phyloP scores from a whole-genome alignment of 164 flowering plant species.

The Brasenia schreberi region DNA sequence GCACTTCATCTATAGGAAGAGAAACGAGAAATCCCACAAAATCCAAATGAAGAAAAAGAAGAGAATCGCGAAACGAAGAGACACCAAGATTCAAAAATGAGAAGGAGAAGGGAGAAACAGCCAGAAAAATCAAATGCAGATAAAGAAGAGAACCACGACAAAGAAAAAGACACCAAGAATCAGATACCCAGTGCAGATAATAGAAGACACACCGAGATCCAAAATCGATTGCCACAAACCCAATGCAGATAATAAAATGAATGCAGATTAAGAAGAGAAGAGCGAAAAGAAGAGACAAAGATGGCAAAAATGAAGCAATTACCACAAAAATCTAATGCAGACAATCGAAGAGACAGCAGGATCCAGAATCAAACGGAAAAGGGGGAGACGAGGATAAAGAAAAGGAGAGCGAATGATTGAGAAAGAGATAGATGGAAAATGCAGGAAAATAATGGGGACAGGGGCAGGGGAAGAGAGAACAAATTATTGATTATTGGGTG shows the following conservation, averaged over 20 bases:
- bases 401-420: background rate
- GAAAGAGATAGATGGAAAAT: background rate
- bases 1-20: slow-evolving; percentile 49
- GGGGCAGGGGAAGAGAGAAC: too few relatives aligned
- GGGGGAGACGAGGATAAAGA: background rate
- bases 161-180: too few relatives aligned
- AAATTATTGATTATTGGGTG: background rate
- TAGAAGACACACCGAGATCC: too few relatives aligned
- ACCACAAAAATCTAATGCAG: background rate
- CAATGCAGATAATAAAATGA: too few relatives aligned
- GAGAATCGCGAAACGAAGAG: background rate
- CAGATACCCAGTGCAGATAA: too few relatives aligned
- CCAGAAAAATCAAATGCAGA: background rate
- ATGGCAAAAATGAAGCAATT: background rate
- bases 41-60: slow-evolving; percentile 2
- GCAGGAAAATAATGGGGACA: too few relatives aligned
- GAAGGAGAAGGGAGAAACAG: background rate
- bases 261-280: background rate
- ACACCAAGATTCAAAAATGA: background rate
- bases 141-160: background rate
- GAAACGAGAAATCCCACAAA: background rate
- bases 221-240: background rate
- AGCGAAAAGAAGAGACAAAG: background rate
- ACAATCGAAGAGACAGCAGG: background rate
- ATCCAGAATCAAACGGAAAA: too few relatives aligned